Conservation (phyloP, 305 asterid genomes). For the Fraxinus ornus region DNA sequence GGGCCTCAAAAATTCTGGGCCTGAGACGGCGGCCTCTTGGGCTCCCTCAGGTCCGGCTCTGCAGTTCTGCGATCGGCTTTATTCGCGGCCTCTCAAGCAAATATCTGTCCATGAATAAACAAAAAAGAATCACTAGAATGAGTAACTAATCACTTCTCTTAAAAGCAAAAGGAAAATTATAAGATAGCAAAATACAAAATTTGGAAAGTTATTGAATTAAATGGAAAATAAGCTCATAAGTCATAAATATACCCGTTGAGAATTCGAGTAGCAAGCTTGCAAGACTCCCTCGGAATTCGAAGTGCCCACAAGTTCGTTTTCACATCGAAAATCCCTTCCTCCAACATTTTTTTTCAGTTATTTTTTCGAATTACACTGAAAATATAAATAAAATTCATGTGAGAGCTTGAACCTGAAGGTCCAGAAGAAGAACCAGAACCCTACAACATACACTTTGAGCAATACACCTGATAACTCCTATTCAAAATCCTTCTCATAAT, state of each 20-base stretch:
- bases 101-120: constrained; percentile 37
- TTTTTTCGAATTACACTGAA: background rate
- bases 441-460: background rate
- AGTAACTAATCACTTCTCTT: background rate
- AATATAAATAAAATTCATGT: background rate
- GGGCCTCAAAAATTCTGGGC: no score
- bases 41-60: no score
- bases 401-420: background rate
- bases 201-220: background rate
- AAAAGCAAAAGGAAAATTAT: no score
- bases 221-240: background rate
- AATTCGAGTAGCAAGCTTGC: constrained; percentile 70
- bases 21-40: no score
- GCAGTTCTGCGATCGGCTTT: constrained; percentile 64
- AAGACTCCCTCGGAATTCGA: constrained; percentile 70
- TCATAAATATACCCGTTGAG: constrained; percentile 57
- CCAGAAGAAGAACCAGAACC: background rate
- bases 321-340: constrained; percentile 60
- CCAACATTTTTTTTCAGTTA: constrained; percentile 36
- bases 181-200: background rate
- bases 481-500: background rate
- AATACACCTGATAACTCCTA: background rate
- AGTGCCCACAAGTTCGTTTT: constrained; percentile 66
- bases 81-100: constrained; percentile 77
- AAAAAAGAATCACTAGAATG: background rate